Base-by-base conservation (phyloP, 345 rosid genomes). In the Carallia pectinifolia region DNA sequence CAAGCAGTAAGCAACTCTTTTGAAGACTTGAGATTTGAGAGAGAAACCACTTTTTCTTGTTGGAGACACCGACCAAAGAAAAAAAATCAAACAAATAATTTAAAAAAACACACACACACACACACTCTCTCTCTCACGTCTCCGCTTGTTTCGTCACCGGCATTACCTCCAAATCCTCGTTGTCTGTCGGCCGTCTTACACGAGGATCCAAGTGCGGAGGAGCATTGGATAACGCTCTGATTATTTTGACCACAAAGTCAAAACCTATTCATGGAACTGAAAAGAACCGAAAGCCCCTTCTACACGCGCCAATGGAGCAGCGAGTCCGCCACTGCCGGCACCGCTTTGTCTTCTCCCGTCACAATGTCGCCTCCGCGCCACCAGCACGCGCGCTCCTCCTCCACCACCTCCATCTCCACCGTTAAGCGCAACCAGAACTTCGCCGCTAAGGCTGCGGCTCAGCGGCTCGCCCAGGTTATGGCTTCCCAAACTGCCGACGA, bases 381-480 rank as follows among this genome's bases (percentile, higher is more conserved):
- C 5, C 71, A 61, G 58, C 81, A 77, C 39, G 47, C 73, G 6
- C 77, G 77, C 17, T 72, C 81, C 53, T 68, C 81, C 59, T 77
- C 81, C 34, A 69, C 72, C 29, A 10, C 76, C 3, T 74, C 77
- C 53, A 29, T 70, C 68, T 64, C 76, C 58, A 33, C 70, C 64
- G 48, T 64, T 37, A 23, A 67, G 34, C 58, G 58, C n/a, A 62
- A 86, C 36, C 97, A 92, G 77, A 92, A 92, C 79, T 86, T 85
- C 6, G 98, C 97, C 40, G 96, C 98, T 1, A 92, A 89, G 73
- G 97, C 89, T 2, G 99, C 99, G 5, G 96, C 99, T 13, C 96
- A 85, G 80, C 92, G 96, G 8, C 79, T 95, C 2, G 98, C 99
- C 61, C 92, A 90, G 68, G 98, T 89, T 27, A 95, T 95, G 99